Conservation (phyloP, 2,329 filamentous ascomycete species). For the Colletotrichum limetticola region DNA sequence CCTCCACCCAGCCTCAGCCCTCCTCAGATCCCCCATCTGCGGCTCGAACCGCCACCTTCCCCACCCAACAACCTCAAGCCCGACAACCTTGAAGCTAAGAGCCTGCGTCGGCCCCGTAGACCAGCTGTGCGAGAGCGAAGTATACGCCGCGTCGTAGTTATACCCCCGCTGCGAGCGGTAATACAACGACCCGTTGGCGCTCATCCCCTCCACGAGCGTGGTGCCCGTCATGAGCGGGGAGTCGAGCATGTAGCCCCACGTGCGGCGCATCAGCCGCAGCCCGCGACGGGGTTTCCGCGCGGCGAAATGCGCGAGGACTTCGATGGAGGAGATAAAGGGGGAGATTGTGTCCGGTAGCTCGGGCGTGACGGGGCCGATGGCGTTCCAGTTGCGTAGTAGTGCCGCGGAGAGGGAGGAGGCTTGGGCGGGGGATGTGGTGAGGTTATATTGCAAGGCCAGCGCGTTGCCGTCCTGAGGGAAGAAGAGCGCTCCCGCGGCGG, state of each 20-base stretch:
- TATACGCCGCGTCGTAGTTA: slow-evolving; percentile 44
- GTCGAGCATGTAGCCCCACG: slow-evolving; percentile 45
- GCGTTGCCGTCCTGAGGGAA: slow-evolving; percentile 62
- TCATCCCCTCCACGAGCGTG: slow-evolving; percentile 49
- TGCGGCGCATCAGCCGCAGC: slow-evolving; percentile 42
- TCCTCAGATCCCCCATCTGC: slow-evolving; percentile 35
- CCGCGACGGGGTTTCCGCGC: slow-evolving; percentile 38
- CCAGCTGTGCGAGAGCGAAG: slow-evolving; percentile 49
- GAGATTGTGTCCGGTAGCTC: slow-evolving; percentile 49
- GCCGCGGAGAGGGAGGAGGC: slow-evolving; percentile 35
- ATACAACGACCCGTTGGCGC: slow-evolving; percentile 48
- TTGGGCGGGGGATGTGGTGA: slow-evolving; percentile 34
- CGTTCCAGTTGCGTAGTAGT: slow-evolving; percentile 41
- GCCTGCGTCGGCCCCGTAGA: slow-evolving; percentile 43
- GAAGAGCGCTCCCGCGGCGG: slow-evolving; percentile 48
- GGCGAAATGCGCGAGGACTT: slow-evolving; percentile 46
- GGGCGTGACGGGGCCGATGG: slow-evolving; percentile 43
- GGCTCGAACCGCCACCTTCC: slow-evolving; percentile 43
- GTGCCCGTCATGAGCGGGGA: slow-evolving; percentile 46
- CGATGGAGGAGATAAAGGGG: slow-evolving; percentile 47
- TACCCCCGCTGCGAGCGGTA: slow-evolving; percentile 46
- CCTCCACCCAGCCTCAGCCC: slow-evolving; percentile 36
- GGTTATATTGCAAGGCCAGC: slow-evolving; percentile 52
- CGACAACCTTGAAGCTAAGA: slow-evolving; percentile 41
- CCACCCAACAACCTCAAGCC: slow-evolving; percentile 40